Conservation (phyloP, 2,329 filamentous ascomycete species). For the Clonostachys sp. region DNA sequence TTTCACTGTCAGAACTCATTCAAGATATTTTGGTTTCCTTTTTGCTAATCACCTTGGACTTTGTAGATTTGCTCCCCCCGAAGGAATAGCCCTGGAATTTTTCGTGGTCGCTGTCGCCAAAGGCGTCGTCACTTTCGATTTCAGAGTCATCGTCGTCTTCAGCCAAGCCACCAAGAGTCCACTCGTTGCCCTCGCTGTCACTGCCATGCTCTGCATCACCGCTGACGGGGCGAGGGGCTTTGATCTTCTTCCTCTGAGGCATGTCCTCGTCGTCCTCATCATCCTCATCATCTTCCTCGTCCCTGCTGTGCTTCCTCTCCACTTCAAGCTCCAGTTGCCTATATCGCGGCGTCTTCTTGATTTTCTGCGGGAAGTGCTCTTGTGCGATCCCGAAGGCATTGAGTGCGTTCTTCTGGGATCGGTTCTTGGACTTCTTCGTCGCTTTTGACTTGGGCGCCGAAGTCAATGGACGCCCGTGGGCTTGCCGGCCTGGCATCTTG, state of each 20-base stretch:
- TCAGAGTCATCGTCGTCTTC: constrained; percentile 59
- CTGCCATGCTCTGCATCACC: constrained; percentile 68
- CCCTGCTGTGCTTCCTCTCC: constrained; percentile 30
- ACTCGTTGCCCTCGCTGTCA: constrained; percentile 82
- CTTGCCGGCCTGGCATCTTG: constrained; percentile 53
- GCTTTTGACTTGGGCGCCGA: constrained; percentile 25
- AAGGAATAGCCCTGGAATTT: constrained; percentile 70
- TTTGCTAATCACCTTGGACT: constrained; percentile 13
- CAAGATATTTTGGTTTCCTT: not conserved
- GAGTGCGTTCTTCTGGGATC: constrained; percentile 43
- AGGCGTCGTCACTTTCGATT: constrained; percentile 70
- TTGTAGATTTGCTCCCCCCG: constrained; percentile 35
- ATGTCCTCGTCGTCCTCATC: constrained; percentile 45
- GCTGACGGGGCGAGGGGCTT: constrained; percentile 38
- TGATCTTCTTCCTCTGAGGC: constrained; percentile 32
- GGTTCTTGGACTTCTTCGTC: constrained; percentile 41
- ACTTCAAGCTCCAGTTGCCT: constrained; percentile 40
- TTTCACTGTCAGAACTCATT: constrained; percentile 5
- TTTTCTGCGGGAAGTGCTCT: constrained; percentile 41
- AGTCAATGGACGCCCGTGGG: constrained; percentile 49
- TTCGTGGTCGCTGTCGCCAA: constrained; percentile 85
- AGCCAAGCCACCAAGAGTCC: constrained; percentile 64
- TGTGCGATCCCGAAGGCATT: constrained; percentile 55
- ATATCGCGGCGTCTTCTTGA: constrained; percentile 42
- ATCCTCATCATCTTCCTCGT: constrained; percentile 38